Evolutionary conservation across 192 early-diverging fungal species (phyloP).

Genomic region (Podila epicladia): DNA sequence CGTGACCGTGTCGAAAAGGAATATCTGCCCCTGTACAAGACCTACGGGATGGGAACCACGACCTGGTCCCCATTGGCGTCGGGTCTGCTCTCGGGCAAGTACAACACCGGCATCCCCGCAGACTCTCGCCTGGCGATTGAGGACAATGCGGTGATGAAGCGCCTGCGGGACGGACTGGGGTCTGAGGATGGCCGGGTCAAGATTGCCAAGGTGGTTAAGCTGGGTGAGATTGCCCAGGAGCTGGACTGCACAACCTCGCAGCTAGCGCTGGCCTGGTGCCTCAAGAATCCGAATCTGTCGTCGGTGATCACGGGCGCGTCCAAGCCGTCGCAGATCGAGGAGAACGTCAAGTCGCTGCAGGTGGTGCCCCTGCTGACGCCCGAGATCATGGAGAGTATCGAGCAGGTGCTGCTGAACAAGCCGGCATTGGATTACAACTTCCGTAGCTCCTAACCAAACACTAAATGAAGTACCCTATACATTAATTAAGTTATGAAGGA

Average conservation of each 20-base stretch:
- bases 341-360: slow-evolving; percentile 74
- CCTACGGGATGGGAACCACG: slow-evolving; percentile 73
- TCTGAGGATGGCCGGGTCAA: slow-evolving; percentile 75
- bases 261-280: slow-evolving; percentile 51
- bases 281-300: slow-evolving; percentile 69
- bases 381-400: slow-evolving; percentile 75
- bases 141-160: slow-evolving; percentile 66
- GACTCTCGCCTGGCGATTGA: slow-evolving; percentile 73
- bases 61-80: slow-evolving; percentile 76
- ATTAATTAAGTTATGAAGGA: too few species aligned
- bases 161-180: slow-evolving; percentile 60
- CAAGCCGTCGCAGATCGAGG: slow-evolving; percentile 72
- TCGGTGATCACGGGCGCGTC: slow-evolving; percentile 77
- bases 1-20: slow-evolving; percentile 81
- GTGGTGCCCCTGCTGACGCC: slow-evolving; percentile 69
- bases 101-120: slow-evolving; percentile 73
- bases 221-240: slow-evolving; percentile 30
- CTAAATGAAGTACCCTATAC: too few species aligned
- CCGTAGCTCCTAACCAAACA: slow-evolving; percentile 46
- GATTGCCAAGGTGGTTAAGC: slow-evolving; percentile 66
- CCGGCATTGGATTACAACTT: slow-evolving; percentile 65
- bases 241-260: slow-evolving; percentile 36
- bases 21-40: slow-evolving; percentile 76
- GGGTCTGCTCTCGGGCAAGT: slow-evolving; percentile 71
- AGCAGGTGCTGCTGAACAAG: slow-evolving; percentile 76